phyloP scores from a whole-genome alignment of 257 asterid species.

The Plectranthus barbatus region DNA sequence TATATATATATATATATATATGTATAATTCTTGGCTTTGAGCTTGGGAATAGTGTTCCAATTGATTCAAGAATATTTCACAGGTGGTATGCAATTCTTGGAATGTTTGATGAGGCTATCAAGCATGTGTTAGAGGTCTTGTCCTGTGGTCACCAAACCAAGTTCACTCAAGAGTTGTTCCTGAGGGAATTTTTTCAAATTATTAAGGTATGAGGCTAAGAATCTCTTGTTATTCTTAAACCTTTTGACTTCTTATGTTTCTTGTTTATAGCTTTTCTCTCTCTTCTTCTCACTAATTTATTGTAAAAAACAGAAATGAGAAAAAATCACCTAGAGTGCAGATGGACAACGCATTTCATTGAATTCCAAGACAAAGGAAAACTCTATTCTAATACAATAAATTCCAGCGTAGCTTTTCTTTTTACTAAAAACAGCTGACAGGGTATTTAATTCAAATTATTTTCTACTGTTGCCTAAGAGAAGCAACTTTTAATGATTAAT shows the following conservation, averaged over 20 bases:
- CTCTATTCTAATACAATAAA: neutral
- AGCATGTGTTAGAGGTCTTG: conserved; percentile 79
- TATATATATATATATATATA: neutral
- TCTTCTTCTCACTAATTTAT: neutral
- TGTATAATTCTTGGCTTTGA: neutral
- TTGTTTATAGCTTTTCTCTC: neutral
- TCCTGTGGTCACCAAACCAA: conserved; percentile 87
- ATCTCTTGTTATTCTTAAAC: conserved; percentile 9
- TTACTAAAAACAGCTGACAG: neutral
- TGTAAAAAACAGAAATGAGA: neutral
- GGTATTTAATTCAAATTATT: neutral
- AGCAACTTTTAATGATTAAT: neutral
- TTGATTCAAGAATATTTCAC: conserved; percentile 30
- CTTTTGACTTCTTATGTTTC: neutral
- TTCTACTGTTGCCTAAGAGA: neutral
- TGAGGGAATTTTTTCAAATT: conserved; percentile 71
- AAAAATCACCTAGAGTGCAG: neutral
- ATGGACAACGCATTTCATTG: neutral
- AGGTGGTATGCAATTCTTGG: conserved; percentile 98
- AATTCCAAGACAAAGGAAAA: neutral
- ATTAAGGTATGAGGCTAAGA: conserved; percentile 53
- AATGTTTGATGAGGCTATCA: conserved; percentile 76
- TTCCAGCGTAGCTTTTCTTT: neutral
- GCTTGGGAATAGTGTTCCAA: conserved; percentile 11
- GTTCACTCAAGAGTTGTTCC: conserved; percentile 78